Evolutionary conservation across 1,284 basidiomycete genomes (phyloP), one percentile per base, ranked within the genome.

Genomic region (Ceratobasidium sp.): DNA sequence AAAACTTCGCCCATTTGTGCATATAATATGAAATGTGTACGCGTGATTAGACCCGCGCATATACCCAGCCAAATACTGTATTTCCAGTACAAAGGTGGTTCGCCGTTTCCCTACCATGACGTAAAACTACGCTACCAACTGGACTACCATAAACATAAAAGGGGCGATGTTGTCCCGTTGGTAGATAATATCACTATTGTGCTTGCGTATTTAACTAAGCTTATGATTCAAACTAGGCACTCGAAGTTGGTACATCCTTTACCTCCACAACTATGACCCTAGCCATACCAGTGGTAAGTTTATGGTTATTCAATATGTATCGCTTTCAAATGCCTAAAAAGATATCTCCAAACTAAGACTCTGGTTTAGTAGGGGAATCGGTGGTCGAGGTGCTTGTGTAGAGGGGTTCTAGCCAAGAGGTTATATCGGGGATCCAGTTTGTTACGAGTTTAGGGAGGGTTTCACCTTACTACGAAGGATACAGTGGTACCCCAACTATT

Each of bases 91-190:
- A n/a, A n/a, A n/a, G n/a, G n/a, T n/a, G n/a, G n/a, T n/a, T n/a
- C n/a, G n/a, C n/a, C n/a, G 15, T 7, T 9, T 66, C 40, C n/a
- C 4, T 15, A 20, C 20, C 20, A 50, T 50, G 48, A 3, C 20
- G 48, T 50, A 3, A 2, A 20, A 13, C 48, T 20, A 50, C 13
- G 48, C 3, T 2, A 50, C 48, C 20, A 13, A 50, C 48, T 15
- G 48, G 40, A 38, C 38, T 28, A 23, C 15, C 26, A 48, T 69
- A 33, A 26, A 46, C 15, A 44, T 33, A 50, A 17, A 12, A 74
- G 71, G 71, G 71, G 71, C 10, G 71, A 74, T 28, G 71, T 74
- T 9, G 17, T 74, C 33, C 59, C 71, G 23, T 44, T 74, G 46
- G 71, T 74, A 42, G 5, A 54, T 48, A 50, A 13, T n/a, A 4